Conservation (phyloP, 2,329 filamentous ascomycete species). For the Fusarium nodosum region DNA sequence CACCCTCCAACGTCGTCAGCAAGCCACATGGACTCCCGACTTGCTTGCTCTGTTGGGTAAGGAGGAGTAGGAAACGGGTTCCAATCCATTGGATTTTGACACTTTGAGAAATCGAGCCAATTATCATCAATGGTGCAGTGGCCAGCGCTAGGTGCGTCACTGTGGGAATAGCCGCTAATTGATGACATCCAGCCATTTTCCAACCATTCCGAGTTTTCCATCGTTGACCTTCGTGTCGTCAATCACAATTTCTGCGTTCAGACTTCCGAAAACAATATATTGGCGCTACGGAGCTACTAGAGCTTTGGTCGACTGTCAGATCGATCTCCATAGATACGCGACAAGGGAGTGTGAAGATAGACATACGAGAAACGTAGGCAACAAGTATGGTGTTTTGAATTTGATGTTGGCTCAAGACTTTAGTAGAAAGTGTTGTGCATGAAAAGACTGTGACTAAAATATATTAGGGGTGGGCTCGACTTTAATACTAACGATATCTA, state of each 20-base stretch:
- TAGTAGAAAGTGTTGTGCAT: no score
- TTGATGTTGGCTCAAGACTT: no score
- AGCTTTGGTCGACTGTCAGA: neutral
- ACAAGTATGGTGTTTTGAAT: no score
- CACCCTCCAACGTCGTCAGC: no score
- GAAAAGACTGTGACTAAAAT: no score
- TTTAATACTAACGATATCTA: no score
- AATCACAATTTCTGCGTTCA: neutral
- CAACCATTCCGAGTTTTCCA: neutral
- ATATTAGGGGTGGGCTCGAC: no score
- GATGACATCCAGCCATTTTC: neutral
- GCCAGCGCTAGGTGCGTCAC: neutral
- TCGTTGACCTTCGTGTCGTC: rapidly evolving
- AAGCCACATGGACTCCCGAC: no score
- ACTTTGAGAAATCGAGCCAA: neutral
- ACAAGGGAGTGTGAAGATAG: no score
- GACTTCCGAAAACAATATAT: neutral
- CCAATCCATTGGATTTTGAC: neutral
- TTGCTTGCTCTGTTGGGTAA: neutral
- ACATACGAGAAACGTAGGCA: no score
- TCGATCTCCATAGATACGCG: no score
- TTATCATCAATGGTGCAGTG: neutral
- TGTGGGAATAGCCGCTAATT: neutral
- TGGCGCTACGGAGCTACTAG: neutral
- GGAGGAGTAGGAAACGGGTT: neutral